phyloP scores from a whole-genome alignment of 495 filamentous ascomycete genomes.

The Talaromyces liani region DNA sequence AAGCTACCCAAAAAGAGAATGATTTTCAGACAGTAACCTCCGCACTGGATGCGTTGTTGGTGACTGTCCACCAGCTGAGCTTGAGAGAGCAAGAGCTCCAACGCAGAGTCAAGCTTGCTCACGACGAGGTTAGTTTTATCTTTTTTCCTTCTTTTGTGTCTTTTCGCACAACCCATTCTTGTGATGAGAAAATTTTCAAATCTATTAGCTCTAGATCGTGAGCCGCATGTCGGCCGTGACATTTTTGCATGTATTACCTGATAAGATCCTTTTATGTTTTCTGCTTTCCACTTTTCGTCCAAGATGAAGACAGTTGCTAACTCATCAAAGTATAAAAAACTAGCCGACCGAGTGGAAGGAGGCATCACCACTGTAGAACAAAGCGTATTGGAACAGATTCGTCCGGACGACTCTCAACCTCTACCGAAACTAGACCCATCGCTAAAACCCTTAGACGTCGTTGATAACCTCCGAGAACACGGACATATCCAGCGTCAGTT shows the following conservation, averaged over 20 bases:
- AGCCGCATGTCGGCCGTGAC: slow-evolving; percentile 44
- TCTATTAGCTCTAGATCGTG: slow-evolving; percentile 52
- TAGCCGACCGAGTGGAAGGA: slow-evolving; percentile 21
- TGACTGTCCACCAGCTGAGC: slow-evolving; percentile 39
- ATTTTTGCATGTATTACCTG: slow-evolving; percentile 46
- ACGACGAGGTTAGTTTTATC: slow-evolving; percentile 37
- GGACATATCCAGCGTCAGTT: slow-evolving; percentile 38
- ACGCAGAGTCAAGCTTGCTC: slow-evolving; percentile 31
- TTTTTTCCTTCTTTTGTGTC: slow-evolving; percentile 6
- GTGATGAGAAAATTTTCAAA: slow-evolving; percentile 41
- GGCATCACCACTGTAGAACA: slow-evolving; percentile 1
- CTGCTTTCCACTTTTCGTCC: background rate
- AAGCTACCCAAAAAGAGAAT: slow-evolving; percentile 28
- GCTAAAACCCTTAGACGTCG: slow-evolving; percentile 35
- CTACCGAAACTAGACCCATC: slow-evolving; percentile 8
- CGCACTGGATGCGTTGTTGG: slow-evolving; percentile 42
- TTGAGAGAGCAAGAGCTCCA: slow-evolving; percentile 37
- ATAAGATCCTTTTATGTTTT: slow-evolving; percentile 23
- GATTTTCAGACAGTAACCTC: slow-evolving; percentile 35
- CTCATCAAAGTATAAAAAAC: slow-evolving; percentile 20
- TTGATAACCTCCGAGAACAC: slow-evolving; percentile 35
- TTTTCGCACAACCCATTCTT: slow-evolving; percentile 17
- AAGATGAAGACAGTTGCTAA: slow-evolving; percentile 9
- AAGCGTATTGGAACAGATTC: background rate
- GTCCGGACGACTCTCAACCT: slow-evolving; percentile 1